These are phyloP conservation scores for Lathyrus sativus DNA, from an alignment of 306 rosid species.

Conservation along the genomic window DNA sequence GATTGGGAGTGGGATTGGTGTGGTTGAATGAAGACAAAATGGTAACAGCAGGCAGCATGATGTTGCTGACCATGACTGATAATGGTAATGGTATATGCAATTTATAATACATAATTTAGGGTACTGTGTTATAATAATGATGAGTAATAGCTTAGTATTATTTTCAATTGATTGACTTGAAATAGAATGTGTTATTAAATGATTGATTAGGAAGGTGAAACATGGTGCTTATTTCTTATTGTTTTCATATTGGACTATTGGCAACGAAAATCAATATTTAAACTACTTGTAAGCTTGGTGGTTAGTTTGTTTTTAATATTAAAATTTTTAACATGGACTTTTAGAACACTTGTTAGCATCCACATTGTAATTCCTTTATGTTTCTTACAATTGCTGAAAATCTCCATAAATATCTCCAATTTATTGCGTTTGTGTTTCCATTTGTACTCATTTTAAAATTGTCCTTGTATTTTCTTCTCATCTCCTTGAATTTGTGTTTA, in stretches of 20 bases:
- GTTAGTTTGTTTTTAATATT: neutral
- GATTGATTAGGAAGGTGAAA: neutral
- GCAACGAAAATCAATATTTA: neutral
- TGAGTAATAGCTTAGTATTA: neutral
- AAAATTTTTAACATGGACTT: no score
- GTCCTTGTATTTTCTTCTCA: no score
- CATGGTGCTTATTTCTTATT: neutral
- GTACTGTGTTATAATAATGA: neutral
- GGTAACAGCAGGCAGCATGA: conserved; percentile 14
- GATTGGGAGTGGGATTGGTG: conserved; percentile 1
- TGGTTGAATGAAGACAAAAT: conserved; percentile 32
- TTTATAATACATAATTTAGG: conserved; percentile 1
- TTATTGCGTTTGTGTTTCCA: no score
- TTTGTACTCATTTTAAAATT: no score
- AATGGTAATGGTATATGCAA: conserved; percentile 10
- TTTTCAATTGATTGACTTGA: neutral
- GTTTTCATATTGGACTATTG: neutral
- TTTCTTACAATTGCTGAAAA: no score
- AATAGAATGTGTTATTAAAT: conserved; percentile 1
- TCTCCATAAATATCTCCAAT: no score
- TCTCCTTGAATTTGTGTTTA: no score
- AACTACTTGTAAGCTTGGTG: neutral
- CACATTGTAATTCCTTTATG: no score
- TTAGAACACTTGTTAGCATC: no score
- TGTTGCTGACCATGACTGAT: conserved; percentile 28